Base-by-base conservation (phyloP, 371 early-diverging fungal genomes). In the Mucor racemosus region DNA sequence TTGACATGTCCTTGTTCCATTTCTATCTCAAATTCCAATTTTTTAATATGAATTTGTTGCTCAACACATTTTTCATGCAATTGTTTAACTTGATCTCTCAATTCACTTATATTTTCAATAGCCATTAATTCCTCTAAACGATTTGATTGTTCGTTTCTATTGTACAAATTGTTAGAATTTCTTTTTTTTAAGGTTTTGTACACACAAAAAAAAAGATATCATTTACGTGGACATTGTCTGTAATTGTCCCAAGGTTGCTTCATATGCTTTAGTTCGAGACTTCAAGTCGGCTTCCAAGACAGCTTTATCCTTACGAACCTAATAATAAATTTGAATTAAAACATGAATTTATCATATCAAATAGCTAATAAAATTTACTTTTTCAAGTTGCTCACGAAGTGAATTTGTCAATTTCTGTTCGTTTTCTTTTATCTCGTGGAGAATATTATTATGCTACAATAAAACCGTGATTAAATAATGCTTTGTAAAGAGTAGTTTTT, bases 1-100 rank as follows among this genome's bases (percentile, higher is more conserved):
- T 88, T 89, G 46, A 85, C 86, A 59, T 89, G 89, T 4, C 89
- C 91, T 48, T 86, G 84, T 56, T 91, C 91, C 77, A 87, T 86
- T 65, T 91, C 90, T 53, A 91, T 69, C 42, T 90, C 90, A 65
- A 88, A 85, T 44, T 85, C 78, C n/a, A 87, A 72, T 53, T 86
- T 88, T 64, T 88, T 86, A 60, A 89, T 76, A 11, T 68, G 68
- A 8, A 75, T 70, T 58, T 80, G 76, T 54, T 88, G 85, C 33
- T 80, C 60, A 33, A 73, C 64, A 34, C 75, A 76, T 58, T 71
- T 79, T 58, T 80, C 78, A 58, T 76, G 58, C 19, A 84, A 69
- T 50, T 80, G 79, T 60, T 72, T 73, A 7, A 79, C 69, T 56
- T 83, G 73, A 10, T 59, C 61, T 57, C 70, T 73, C 54, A 86